These are phyloP conservation scores for Didymella glomerata DNA, from an alignment of 2,329 filamentous ascomycete genomes.

Conservation along the genomic window DNA sequence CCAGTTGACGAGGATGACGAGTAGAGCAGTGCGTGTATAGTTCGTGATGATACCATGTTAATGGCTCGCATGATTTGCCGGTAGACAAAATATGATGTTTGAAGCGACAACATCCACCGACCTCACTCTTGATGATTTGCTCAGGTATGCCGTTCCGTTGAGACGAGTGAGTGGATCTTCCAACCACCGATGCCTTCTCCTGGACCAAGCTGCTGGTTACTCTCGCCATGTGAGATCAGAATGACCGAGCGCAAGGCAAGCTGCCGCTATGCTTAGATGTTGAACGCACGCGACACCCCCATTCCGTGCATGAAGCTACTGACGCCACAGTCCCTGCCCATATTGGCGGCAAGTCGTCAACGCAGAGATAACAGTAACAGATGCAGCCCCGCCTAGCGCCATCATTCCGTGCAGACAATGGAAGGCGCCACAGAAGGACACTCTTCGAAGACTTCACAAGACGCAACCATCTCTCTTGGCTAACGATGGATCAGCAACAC, in stretches of 20 bases:
- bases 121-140: not conserved
- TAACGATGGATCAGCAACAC: not conserved
- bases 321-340: not conserved
- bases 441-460: not conserved
- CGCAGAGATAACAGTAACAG: not conserved
- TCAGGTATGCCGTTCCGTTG: not conserved
- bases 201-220: not conserved
- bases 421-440: not conserved
- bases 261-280: not conserved
- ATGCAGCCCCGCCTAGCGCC: not conserved
- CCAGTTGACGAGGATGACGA: constrained; percentile 65
- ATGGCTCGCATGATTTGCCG: constrained; percentile 28
- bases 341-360: not conserved
- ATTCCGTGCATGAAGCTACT: constrained; percentile 4
- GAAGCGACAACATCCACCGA: constrained; percentile 1
- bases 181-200: not conserved
- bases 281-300: not conserved
- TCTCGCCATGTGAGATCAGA: not conserved
- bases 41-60: constrained; percentile 35
- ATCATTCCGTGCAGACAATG: not conserved
- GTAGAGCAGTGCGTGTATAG: constrained; percentile 41
- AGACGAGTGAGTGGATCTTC: not conserved
- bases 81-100: constrained; percentile 31
- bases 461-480: not conserved
- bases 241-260: not conserved